Evolutionary conservation across 139 green algal species (phyloP), one percentile per base, ranked within the genome.

Genomic region (Chlorella sp.): DNA sequence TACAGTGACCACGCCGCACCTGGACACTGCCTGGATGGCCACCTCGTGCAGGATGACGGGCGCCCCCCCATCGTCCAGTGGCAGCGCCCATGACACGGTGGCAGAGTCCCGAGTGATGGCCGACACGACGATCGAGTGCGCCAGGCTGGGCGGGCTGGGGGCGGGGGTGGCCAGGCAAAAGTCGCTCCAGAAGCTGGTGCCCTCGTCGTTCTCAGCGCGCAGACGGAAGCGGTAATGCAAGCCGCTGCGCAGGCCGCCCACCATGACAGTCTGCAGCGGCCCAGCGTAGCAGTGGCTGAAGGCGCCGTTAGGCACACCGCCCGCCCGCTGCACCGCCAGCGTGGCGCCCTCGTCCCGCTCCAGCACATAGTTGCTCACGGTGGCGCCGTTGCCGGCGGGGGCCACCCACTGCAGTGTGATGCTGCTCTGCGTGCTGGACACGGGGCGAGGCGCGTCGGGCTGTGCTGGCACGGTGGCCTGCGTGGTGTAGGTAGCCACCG

Each of bases 181-280:
- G 4, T 32, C 35, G 63, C 80, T 76, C 63, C 42, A 73, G 27
- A 50, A 1, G 62, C 83, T 74, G 17, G 32, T 35, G 33, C 80
- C 83, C 51, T 68, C 70, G 35, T 85, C 78, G 70, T 94, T 95
- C 10, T 93, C 82, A 1, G 87, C 87, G 3, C 67, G 73, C 5
- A 95, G 59, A 1, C 88, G 73, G 81, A 94, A 92, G 31, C 77
- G 77, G 71, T 94, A 94, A 1, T 34, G 31, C 36, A 82, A 42
- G 3, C 87, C 88, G 20, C 70, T 82, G 35, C 73, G 83, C 62
- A 92, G 69, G 24, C 68, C 72, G 20, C 60, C 29, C 10, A 79
- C 75, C 17, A 32, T 65, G 35, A 71, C 72, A 3, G 31, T 62
- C 17, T 59, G 50, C 33, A 70, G 69, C 6, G 74, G 50, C 1